Conservation (phyloP, 306 rosid species). For the Trifolium fragiferum region DNA sequence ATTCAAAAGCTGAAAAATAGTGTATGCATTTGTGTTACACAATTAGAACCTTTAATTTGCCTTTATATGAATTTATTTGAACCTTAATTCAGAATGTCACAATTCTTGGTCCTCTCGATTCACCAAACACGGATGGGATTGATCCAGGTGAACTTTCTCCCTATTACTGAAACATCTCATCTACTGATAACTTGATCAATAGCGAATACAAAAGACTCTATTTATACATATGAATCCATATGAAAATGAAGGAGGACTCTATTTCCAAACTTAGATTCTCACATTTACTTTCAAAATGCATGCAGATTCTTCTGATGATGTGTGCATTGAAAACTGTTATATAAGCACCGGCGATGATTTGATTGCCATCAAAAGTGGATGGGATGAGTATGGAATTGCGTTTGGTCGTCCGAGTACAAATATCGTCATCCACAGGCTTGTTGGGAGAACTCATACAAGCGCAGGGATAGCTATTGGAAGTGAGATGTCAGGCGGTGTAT, state of each 20-base stretch:
- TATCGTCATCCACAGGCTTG: slow-evolving; percentile 60
- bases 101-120: slow-evolving; percentile 71
- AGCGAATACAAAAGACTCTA: too few species aligned
- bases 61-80: too few species aligned
- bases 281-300: slow-evolving; percentile 31
- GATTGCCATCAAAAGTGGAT: slow-evolving; percentile 81
- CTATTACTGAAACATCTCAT: not conserved
- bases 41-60: too few species aligned
- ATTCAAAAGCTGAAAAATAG: too few species aligned
- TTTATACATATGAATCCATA: too few species aligned
- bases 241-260: too few species aligned
- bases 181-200: not conserved
- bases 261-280: slow-evolving; percentile 33
- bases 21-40: too few species aligned
- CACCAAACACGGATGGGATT: slow-evolving; percentile 83
- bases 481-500: slow-evolving; percentile 88
- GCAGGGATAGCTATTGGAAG: slow-evolving; percentile 86
- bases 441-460: slow-evolving; percentile 55
- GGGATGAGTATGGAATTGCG: slow-evolving; percentile 86
- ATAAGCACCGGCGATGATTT: slow-evolving; percentile 87
- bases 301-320: slow-evolving; percentile 72
- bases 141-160: slow-evolving; percentile 68
- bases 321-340: slow-evolving; percentile 83
- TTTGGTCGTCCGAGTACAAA: slow-evolving; percentile 71
- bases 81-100: slow-evolving; percentile 63